phyloP scores from a whole-genome alignment of 306 rosid species.

The Quillaja saponaria region DNA sequence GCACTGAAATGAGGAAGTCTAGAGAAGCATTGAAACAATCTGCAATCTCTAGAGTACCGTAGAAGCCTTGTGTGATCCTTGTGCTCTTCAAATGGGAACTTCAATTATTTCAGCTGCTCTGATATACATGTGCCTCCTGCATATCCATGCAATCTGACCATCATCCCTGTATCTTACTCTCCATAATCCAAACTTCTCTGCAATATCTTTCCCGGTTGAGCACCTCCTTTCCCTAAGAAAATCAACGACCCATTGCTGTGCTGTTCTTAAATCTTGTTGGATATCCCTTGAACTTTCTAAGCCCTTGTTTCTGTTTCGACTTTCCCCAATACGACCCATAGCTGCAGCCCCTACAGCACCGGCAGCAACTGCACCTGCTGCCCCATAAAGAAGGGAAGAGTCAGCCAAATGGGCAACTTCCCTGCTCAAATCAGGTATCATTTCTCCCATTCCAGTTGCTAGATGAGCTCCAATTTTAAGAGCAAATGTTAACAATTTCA shows the following conservation, averaged over 20 bases:
- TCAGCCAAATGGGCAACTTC: constrained; percentile 85
- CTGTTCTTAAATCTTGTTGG: constrained; percentile 70
- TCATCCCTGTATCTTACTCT: constrained; percentile 82
- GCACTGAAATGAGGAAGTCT: too few relatives aligned
- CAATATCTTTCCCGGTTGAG: constrained; percentile 86
- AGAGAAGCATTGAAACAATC: too few relatives aligned
- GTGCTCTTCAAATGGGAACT: constrained; percentile 64
- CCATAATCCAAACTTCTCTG: constrained; percentile 92
- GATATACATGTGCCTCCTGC: constrained; percentile 79
- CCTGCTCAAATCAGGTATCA: constrained; percentile 92
- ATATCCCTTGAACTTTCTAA: constrained; percentile 60
- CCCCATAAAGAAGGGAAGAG: constrained; percentile 61
- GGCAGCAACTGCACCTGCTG: constrained; percentile 69
- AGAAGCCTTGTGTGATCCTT: background rate
- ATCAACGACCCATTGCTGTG: constrained; percentile 94
- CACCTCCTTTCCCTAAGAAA: constrained; percentile 78
- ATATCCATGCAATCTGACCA: constrained; percentile 89
- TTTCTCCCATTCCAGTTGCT: constrained; percentile 88
- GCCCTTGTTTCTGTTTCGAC: constrained; percentile 49
- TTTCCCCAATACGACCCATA: constrained; percentile 40
- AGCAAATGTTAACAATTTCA: constrained; percentile 81
- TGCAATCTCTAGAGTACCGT: too few relatives aligned
- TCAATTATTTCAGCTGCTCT: constrained; percentile 84
- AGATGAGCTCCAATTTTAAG: constrained; percentile 96
- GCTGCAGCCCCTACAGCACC: constrained; percentile 72